phyloP scores from a whole-genome alignment of 2,329 filamentous ascomycete genomes.

The Stemphylium vesicarium region DNA sequence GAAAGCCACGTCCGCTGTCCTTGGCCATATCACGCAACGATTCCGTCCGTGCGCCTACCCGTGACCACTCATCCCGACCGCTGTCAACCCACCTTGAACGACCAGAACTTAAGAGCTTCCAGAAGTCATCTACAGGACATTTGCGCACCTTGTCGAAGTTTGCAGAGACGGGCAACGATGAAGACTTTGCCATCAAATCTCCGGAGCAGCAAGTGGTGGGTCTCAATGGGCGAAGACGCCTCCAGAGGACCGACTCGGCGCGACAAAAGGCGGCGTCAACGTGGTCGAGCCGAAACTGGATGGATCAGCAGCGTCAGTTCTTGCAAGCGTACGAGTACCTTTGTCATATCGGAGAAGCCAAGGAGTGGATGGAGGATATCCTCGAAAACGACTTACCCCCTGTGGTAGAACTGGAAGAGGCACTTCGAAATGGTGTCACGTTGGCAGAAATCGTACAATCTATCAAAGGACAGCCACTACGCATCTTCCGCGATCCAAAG shows the following conservation, averaged over 20 bases:
- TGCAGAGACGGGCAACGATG: conserved; percentile 74
- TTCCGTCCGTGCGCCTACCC: conserved; percentile 46
- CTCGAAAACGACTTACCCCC: conserved; percentile 85
- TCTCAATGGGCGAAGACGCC: conserved; percentile 78
- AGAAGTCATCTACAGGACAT: conserved; percentile 88
- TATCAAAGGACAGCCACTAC: conserved; percentile 74
- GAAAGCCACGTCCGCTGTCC: conserved; percentile 53
- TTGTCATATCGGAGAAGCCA: conserved; percentile 97
- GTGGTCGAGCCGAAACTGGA: conserved; percentile 91
- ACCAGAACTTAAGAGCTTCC: conserved; percentile 76
- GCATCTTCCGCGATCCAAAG: conserved; percentile 84
- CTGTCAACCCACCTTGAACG: conserved; percentile 44
- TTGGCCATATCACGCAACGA: conserved; percentile 49
- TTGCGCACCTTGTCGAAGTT: conserved; percentile 85
- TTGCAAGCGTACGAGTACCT: conserved; percentile 97
- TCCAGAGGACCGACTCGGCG: conserved; percentile 72
- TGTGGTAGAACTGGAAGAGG: conserved; percentile 92
- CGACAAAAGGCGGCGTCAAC: conserved; percentile 61
- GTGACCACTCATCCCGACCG: conserved; percentile 41
- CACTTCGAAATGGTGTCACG: conserved; percentile 88
- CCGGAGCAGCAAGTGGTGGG: conserved; percentile 86
- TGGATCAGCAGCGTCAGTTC: conserved; percentile 98
- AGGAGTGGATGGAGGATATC: conserved; percentile 97
- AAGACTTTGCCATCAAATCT: conserved; percentile 80
- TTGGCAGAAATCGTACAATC: conserved; percentile 92